Percentiles rank a stretch among this genome's conserved stretches.
phyloP scores from a whole-genome alignment of 2,329 filamentous ascomycete species.

The Cercospora sp. region DNA sequence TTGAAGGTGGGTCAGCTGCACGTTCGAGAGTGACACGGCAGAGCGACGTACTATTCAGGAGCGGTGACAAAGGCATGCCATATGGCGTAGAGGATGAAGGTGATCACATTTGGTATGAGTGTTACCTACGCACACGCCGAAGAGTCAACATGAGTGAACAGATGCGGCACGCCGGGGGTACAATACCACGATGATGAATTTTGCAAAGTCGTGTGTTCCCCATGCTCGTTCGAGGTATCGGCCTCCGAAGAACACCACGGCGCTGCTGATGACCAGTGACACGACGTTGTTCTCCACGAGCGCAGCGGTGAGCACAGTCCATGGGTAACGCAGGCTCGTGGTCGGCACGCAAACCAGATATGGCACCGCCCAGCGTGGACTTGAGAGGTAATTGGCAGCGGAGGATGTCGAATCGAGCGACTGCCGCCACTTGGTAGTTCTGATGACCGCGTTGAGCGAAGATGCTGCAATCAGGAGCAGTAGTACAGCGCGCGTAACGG shows the following conservation, averaged over 20 bases:
- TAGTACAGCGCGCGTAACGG: constrained; percentile 81
- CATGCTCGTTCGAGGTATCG: constrained; percentile 94
- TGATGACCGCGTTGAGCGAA: constrained; percentile 75
- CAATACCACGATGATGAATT: constrained; percentile 66
- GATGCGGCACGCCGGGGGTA: neutral
- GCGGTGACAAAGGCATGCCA: constrained; percentile 67
- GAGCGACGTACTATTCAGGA: constrained; percentile 63
- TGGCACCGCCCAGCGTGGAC: constrained; percentile 53
- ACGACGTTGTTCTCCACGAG: constrained; percentile 93
- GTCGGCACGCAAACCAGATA: constrained; percentile 87
- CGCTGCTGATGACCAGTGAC: constrained; percentile 72
- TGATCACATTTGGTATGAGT: constrained; percentile 76
- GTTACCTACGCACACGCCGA: constrained; percentile 49
- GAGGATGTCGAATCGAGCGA: constrained; percentile 33
- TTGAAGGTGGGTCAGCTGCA: constrained; percentile 10
- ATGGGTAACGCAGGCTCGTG: constrained; percentile 81
- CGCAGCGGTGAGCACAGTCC: constrained; percentile 84
- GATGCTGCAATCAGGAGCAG: constrained; percentile 74
- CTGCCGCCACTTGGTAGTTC: constrained; percentile 65
- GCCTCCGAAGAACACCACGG: constrained; percentile 86
- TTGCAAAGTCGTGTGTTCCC: constrained; percentile 88
- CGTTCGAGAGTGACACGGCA: neutral
- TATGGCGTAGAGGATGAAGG: constrained; percentile 71
- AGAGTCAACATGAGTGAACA: neutral
- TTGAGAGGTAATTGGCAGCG: constrained; percentile 38